Evolutionary conservation across 306 rosid genomes (phyloP), one percentile per base, ranked within the genome.

Genomic region (Acacia confusa): DNA sequence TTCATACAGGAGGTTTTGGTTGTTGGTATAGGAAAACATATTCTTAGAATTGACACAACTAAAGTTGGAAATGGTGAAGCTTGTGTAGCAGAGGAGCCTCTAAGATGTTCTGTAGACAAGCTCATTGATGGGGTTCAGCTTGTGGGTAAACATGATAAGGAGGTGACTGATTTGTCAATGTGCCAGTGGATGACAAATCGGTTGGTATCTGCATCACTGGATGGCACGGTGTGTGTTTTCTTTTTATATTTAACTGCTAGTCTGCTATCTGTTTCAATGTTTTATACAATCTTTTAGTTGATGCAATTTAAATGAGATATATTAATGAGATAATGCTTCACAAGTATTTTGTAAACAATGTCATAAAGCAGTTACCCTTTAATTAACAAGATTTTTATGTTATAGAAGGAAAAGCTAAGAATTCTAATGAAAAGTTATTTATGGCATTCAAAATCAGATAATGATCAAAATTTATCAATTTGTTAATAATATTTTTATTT

Each of bases 161-260:
- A 96, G 88, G 95, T 96, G 87, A 96, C 97, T 63, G 97, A 92
- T 86, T 86, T 96, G 84, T 96, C 99, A 71, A 96, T 94, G 98
- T 92, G 99, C 88, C 99, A 96, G 78, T 96, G 99, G 99, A 96
- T 96, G 99, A 92, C 92, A 77, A 94, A 92, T 77, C 94, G 98
- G 72, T 81, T 96, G 87, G 97, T 94, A 81, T 96, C 99, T 81
- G 94, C 97, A 52, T 96, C 99, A 75, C 84, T 88, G 84, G 99
- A 96, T 89, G 99, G 99, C 86, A 93, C 89, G 88, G 99, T 96
- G 75, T 64, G 98, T 88, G 70, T 81, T 57, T 78, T 28, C 28
- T 45, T 34, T 50, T 74, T 67, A 47, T 71, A 41, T 24, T 75
- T 36, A 70, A 82, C 67, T 60, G 43, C 74, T 69, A 36, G 9